Conservation (phyloP, 1,139 yeast genomes). For the Geotrichum bryndzae region DNA sequence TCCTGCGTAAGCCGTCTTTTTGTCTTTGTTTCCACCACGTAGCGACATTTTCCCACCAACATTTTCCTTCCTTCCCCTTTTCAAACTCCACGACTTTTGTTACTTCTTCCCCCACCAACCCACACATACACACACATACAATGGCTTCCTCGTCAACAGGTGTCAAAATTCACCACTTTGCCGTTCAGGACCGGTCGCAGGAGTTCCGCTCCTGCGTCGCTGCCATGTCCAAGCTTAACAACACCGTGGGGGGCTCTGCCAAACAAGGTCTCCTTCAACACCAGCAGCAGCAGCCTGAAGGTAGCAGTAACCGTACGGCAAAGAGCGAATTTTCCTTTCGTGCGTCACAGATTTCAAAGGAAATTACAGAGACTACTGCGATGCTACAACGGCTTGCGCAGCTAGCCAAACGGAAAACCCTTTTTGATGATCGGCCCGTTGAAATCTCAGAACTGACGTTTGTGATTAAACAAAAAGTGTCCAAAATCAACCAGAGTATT, state of each 20-base stretch:
- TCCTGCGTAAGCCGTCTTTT: background rate
- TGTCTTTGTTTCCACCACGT: background rate
- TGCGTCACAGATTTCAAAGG: conserved; percentile 83
- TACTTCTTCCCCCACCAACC: background rate
- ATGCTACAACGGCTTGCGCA: conserved; percentile 72
- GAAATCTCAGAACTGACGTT: conserved; percentile 91
- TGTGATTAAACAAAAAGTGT: conserved; percentile 88
- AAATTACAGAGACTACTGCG: conserved; percentile 83
- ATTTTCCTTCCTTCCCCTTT: background rate
- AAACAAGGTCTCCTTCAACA: conserved; percentile 21
- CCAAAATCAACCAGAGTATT: conserved; percentile 73
- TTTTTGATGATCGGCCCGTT: conserved; percentile 89
- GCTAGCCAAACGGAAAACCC: conserved; percentile 83
- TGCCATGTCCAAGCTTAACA: conserved; percentile 56
- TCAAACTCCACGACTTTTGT: background rate
- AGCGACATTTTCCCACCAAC: background rate
- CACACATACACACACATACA: background rate
- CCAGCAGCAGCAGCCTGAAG: conserved; percentile 2
- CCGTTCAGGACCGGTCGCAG: conserved; percentile 70
- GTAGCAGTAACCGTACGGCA: conserved; percentile 25
- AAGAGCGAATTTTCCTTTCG: conserved; percentile 68
- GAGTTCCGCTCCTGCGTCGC: conserved; percentile 84
- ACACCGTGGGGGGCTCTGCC: conserved; percentile 30
- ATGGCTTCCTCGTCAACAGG: conserved; percentile 4
- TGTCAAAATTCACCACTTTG: conserved; percentile 15